Evolutionary conservation across 352 stramenopile species (phyloP).

Genomic region (Poterioochromonas sp.): DNA sequence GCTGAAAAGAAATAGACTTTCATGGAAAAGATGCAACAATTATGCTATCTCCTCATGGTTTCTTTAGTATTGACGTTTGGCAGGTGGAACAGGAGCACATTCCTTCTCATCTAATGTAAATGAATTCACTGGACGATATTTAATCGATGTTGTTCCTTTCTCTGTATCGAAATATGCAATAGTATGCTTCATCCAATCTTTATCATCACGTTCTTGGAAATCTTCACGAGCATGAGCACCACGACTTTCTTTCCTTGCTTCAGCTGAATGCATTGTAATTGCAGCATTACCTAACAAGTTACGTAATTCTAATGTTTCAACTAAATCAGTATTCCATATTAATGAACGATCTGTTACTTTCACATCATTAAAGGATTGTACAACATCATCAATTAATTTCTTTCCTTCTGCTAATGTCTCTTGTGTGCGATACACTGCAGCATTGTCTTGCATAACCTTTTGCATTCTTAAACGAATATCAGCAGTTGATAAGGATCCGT

Average conservation of each 20-base stretch:
- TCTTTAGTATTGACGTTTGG: constrained; percentile 88
- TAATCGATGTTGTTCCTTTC: constrained; percentile 61
- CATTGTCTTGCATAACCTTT: constrained; percentile 74
- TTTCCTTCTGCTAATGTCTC: constrained; percentile 66
- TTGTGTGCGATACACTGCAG: constrained; percentile 70
- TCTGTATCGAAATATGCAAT: constrained; percentile 76
- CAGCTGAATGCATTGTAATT: constrained; percentile 85
- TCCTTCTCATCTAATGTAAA: constrained; percentile 90
- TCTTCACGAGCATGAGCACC: constrained; percentile 92
- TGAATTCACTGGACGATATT: constrained; percentile 80
- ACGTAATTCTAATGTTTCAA: constrained; percentile 87
- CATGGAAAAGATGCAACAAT: too few relatives aligned
- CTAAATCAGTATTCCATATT: constrained; percentile 94
- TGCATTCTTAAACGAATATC: constrained; percentile 59
- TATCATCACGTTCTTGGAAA: constrained; percentile 81
- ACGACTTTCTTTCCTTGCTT: constrained; percentile 83
- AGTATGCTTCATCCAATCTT: constrained; percentile 95
- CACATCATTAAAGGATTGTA: constrained; percentile 79
- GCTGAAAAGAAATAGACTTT: too few relatives aligned
- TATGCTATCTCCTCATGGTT: too few relatives aligned
- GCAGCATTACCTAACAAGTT: constrained; percentile 82
- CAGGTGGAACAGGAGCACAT: constrained; percentile 78
- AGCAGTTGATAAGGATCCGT: constrained; percentile 39
- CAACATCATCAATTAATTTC: constrained; percentile 70
- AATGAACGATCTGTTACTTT: constrained; percentile 84